A percentile compares a stretch with the other conserved stretches of the same genome.
These are phyloP conservation scores for Albizia julibrissin DNA, from an alignment of 306 rosid species.

Conservation along the genomic window DNA sequence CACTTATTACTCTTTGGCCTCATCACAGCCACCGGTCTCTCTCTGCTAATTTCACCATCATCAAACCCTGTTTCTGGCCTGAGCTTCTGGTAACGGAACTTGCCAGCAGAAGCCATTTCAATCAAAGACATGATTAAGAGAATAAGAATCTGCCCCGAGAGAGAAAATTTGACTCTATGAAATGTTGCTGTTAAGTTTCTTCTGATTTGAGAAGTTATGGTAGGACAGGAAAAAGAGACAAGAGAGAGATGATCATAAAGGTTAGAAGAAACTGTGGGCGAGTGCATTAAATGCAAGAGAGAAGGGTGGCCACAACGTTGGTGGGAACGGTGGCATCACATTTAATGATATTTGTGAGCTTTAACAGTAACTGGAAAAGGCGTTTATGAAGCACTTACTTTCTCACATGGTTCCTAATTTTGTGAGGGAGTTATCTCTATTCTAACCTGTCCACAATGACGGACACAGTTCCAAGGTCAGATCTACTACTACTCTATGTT, in stretches of 20 bases:
- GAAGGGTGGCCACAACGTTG: not conserved
- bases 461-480: not conserved
- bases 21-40: slow-evolving; percentile 21
- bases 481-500: too few species aligned
- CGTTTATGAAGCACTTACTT: not conserved
- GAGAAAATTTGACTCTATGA: not conserved
- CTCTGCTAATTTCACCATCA: slow-evolving; percentile 30
- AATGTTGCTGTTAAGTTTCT: not conserved
- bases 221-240: not conserved
- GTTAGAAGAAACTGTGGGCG: not conserved
- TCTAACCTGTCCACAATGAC: not conserved
- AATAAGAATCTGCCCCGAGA: not conserved
- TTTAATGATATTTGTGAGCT: not conserved
- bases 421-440: not conserved
- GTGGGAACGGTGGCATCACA: not conserved
- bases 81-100: slow-evolving; percentile 47
- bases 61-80: slow-evolving; percentile 23
- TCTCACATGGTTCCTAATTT: not conserved
- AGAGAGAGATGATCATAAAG: not conserved
- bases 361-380: not conserved
- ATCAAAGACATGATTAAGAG: slow-evolving; percentile 24
- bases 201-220: not conserved
- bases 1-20: slow-evolving; percentile 43
- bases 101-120: slow-evolving; percentile 28
- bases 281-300: not conserved